Conservation (phyloP, 305 asterid species). For the Nicotiana rustica region DNA sequence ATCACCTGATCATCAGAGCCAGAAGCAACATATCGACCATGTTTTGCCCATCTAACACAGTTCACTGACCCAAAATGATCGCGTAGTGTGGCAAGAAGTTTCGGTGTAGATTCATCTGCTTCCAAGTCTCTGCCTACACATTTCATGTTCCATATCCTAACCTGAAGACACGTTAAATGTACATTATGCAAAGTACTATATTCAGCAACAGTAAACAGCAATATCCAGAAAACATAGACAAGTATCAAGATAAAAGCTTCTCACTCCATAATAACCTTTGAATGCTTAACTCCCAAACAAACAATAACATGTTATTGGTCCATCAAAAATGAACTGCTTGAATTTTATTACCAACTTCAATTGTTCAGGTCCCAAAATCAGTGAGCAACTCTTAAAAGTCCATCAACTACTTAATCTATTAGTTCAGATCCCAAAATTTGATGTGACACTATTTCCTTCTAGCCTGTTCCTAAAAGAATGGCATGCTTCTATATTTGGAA, state of each 20-base stretch:
- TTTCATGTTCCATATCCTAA: constrained; percentile 97
- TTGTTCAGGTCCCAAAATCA: not conserved
- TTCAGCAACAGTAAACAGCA: not conserved
- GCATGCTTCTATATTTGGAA: too few species aligned
- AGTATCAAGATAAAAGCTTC: constrained; percentile 25
- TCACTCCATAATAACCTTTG: constrained; percentile 7
- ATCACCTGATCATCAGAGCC: constrained; percentile 99
- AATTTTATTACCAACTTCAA: not conserved
- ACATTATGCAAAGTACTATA: not conserved
- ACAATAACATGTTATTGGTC: not conserved
- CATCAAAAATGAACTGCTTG: constrained; percentile 2
- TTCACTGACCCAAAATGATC: constrained; percentile 99
- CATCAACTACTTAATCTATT: constrained; percentile 11
- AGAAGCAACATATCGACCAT: constrained; percentile 94
- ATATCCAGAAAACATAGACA: not conserved
- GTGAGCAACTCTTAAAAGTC: not conserved
- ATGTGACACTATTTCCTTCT: too few species aligned
- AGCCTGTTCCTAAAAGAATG: too few species aligned
- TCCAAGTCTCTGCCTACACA: constrained; percentile 69
- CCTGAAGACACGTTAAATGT: constrained; percentile 54
- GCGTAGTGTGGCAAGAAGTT: constrained; percentile 87
- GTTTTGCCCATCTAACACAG: constrained; percentile 99
- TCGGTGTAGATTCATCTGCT: constrained; percentile 63
- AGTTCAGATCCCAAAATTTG: not conserved
- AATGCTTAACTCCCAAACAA: not conserved